Percentiles rank a stretch among this genome's conserved stretches.
Conservation (phyloP, 805 yeast species). For the Candida railenensis region DNA sequence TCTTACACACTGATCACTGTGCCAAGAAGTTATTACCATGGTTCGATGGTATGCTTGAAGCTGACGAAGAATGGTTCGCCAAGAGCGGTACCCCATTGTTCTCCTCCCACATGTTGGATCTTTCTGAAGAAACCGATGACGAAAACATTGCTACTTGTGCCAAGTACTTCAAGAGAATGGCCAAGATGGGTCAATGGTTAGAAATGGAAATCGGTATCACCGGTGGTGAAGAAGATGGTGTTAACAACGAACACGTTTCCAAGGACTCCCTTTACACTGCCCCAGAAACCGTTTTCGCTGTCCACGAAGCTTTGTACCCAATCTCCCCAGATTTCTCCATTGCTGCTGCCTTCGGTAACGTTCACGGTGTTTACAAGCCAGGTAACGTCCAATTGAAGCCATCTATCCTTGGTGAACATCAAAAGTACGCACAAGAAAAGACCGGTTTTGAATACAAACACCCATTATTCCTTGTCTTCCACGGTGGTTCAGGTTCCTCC, state of each 20-base stretch:
- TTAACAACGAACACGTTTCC: conserved; percentile 92
- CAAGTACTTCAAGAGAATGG: conserved; percentile 91
- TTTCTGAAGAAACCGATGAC: conserved; percentile 94
- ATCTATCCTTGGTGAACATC: conserved; percentile 93
- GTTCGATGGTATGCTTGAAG: conserved; percentile 97
- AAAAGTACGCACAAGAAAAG: conserved; percentile 77
- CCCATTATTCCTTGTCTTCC: conserved; percentile 97
- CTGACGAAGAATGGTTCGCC: conserved; percentile 91
- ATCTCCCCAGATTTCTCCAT: conserved; percentile 97
- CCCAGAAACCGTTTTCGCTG: conserved; percentile 91
- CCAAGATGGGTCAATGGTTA: conserved; percentile 94
- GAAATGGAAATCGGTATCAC: conserved; percentile 99
- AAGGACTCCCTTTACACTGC: conserved; percentile 88
- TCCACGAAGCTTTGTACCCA: conserved; percentile 84
- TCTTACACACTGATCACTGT: conserved; percentile 98
- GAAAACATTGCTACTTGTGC: conserved; percentile 93
- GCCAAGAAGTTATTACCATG: conserved; percentile 97
- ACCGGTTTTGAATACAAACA: conserved; percentile 49
- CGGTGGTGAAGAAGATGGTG: conserved; percentile 99
- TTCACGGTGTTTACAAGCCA: conserved; percentile 99
- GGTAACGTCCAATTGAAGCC: conserved; percentile 96
- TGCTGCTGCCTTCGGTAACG: conserved; percentile 99
- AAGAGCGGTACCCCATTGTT: conserved; percentile 90
- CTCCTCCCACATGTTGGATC: conserved; percentile 98
- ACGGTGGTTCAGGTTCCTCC: conserved; percentile 99